Conservation (phyloP, 2,329 filamentous ascomycete genomes). For the Colletotrichum plurivorum region DNA sequence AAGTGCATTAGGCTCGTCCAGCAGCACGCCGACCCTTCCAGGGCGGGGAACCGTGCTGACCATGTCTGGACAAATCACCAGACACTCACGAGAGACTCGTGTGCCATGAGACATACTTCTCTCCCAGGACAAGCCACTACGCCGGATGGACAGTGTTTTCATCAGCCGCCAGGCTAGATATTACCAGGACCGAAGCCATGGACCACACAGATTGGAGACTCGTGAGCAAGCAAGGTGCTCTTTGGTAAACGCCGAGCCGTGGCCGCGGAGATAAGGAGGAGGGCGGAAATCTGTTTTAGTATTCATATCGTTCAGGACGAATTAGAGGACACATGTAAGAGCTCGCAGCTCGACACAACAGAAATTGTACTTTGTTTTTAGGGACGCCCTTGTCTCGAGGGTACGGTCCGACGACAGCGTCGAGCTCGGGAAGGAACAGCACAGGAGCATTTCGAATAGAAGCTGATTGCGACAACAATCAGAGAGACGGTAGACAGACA, state of each 20-base stretch:
- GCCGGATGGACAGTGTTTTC: conserved; percentile 21
- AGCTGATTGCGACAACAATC: not conserved
- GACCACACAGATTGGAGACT: conserved; percentile 21
- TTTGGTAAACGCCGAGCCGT: conserved; percentile 33
- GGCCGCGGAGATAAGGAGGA: conserved; percentile 3
- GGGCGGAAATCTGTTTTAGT: conserved; percentile 11
- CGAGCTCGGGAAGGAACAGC: conserved; percentile 14
- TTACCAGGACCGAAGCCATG: conserved; percentile 26
- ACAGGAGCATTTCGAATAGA: not conserved
- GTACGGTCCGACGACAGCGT: conserved; percentile 21
- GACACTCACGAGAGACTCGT: conserved; percentile 24
- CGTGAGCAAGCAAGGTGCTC: conserved; percentile 23
- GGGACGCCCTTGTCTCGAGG: conserved; percentile 7
- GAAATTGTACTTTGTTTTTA: conserved; percentile 27
- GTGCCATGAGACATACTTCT: conserved; percentile 24
- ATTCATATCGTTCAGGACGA: not conserved
- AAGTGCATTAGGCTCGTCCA: conserved; percentile 29
- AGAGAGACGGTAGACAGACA: no score
- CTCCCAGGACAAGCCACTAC: conserved; percentile 25
- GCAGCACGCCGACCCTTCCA: conserved; percentile 24
- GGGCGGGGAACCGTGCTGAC: conserved; percentile 21
- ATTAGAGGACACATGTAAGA: conserved; percentile 26
- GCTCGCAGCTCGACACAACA: conserved; percentile 25
- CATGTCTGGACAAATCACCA: conserved; percentile 9
- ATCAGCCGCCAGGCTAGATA: conserved; percentile 26